These are phyloP conservation scores for Xylaria multiplex DNA, from an alignment of 2,329 filamentous ascomycete genomes.

Conservation along the genomic window DNA sequence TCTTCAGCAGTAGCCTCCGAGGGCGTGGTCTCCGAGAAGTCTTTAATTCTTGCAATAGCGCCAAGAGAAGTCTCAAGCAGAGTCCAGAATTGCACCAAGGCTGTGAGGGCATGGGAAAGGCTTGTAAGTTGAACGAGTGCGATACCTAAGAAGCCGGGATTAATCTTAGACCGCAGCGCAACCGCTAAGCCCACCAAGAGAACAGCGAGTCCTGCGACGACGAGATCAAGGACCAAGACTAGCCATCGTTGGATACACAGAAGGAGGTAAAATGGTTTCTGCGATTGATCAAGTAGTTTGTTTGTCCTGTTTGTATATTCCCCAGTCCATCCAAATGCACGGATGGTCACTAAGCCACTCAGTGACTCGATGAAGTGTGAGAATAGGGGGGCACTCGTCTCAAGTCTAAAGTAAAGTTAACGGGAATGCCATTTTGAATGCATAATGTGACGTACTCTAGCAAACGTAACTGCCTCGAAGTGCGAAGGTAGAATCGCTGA, in stretches of 20 bases:
- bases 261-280: slow-evolving; percentile 32
- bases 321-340: slow-evolving; percentile 31
- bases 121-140: slow-evolving; percentile 40
- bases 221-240: slow-evolving; percentile 32
- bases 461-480: slow-evolving; percentile 29
- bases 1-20: slow-evolving; percentile 25
- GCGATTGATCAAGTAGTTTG: slow-evolving; percentile 25
- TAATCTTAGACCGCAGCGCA: slow-evolving; percentile 27
- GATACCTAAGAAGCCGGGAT: slow-evolving; percentile 33
- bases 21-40: slow-evolving; percentile 19
- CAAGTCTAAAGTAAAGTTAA: slow-evolving; percentile 14
- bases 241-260: slow-evolving; percentile 37
- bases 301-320: slow-evolving; percentile 15
- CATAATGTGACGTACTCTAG: slow-evolving; percentile 18
- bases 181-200: slow-evolving; percentile 44
- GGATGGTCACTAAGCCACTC: slow-evolving; percentile 24
- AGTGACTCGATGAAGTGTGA: slow-evolving; percentile 33
- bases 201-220: slow-evolving; percentile 30
- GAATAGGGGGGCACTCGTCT: slow-evolving; percentile 26
- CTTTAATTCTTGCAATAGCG: slow-evolving; percentile 37
- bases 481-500: slow-evolving; percentile 29
- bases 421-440: background rate
- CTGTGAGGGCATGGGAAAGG: slow-evolving; percentile 37
- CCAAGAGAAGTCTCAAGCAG: slow-evolving; percentile 44
- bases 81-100: slow-evolving; percentile 42